Evolutionary conservation across 208 protist genomes (phyloP).

Genomic region (Histomonas meleagridis): DNA sequence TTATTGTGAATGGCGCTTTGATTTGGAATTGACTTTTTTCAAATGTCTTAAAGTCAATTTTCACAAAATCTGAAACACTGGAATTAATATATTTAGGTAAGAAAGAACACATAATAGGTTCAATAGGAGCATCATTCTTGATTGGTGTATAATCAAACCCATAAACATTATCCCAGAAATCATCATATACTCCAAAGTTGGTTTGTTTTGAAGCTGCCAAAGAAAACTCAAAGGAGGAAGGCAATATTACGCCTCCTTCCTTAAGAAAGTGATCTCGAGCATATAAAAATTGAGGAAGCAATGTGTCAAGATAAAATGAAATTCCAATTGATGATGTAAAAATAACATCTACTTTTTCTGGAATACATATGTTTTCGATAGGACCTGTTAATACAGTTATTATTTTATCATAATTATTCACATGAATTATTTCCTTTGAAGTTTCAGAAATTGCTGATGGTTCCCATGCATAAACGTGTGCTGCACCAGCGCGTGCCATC

Average conservation of each 20-base stretch:
- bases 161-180: background rate
- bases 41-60: background rate
- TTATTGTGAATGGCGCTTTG: background rate
- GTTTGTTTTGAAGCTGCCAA: background rate
- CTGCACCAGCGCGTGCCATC: background rate
- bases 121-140: background rate
- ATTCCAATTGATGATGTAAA: background rate
- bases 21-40: background rate
- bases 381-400: background rate
- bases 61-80: background rate
- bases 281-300: background rate
- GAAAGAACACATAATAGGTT: background rate
- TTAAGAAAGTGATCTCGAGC: background rate
- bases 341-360: conserved; percentile 14
- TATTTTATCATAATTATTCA: conserved; percentile 4
- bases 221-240: background rate
- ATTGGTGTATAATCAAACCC: background rate
- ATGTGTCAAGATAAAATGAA: background rate
- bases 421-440: background rate
- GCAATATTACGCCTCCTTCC: background rate
- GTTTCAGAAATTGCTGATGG: background rate
- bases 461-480: conserved; percentile 33
- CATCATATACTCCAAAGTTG: background rate
- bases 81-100: too few relatives aligned
- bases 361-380: background rate